These are phyloP conservation scores for Candolleomyces efflorescens DNA, from an alignment of 768 basidiomycete species.

Conservation along the genomic window DNA sequence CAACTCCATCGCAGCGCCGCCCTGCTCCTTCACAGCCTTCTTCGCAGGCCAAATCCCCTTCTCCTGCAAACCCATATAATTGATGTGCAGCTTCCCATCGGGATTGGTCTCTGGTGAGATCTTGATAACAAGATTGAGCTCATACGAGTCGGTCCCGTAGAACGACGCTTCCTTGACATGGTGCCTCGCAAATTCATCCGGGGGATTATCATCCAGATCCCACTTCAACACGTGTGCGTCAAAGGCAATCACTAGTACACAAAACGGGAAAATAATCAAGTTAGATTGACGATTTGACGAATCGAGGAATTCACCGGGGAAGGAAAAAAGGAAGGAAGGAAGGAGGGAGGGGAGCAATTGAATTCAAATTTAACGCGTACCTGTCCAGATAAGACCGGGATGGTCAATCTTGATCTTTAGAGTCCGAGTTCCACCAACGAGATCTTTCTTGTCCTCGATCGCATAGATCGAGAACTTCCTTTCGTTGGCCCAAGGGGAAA, in stretches of 20 bases:
- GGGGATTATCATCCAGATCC: slow-evolving; percentile 78
- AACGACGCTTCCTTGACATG: slow-evolving; percentile 92
- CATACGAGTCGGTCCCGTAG: slow-evolving; percentile 71
- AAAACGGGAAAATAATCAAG: background rate
- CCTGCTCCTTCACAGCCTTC: slow-evolving; percentile 42
- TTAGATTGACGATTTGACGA: background rate
- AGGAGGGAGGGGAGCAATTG: background rate
- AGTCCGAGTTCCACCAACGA: slow-evolving; percentile 57
- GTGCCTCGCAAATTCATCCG: slow-evolving; percentile 70
- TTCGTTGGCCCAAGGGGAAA: slow-evolving; percentile 42
- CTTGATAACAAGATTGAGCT: slow-evolving; percentile 67
- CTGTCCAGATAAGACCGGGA: slow-evolving; percentile 85
- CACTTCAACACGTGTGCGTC: slow-evolving; percentile 86
- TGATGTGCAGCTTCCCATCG: slow-evolving; percentile 30
- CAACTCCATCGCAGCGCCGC: slow-evolving; percentile 58
- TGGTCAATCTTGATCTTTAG: slow-evolving; percentile 70
- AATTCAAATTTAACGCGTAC: slow-evolving; percentile 32
- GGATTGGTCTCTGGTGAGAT: slow-evolving; percentile 26
- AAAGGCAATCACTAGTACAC: slow-evolving; percentile 70
- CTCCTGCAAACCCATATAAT: slow-evolving; percentile 82
- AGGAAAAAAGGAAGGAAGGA: background rate
- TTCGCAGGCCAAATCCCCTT: slow-evolving; percentile 84
- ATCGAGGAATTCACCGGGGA: slow-evolving; percentile 1
- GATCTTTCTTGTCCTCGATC: slow-evolving; percentile 51
- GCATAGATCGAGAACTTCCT: slow-evolving; percentile 51